These are phyloP conservation scores for Myxozyma lipomycoides DNA, from an alignment of 805 yeast genomes.

Conservation along the genomic window DNA sequence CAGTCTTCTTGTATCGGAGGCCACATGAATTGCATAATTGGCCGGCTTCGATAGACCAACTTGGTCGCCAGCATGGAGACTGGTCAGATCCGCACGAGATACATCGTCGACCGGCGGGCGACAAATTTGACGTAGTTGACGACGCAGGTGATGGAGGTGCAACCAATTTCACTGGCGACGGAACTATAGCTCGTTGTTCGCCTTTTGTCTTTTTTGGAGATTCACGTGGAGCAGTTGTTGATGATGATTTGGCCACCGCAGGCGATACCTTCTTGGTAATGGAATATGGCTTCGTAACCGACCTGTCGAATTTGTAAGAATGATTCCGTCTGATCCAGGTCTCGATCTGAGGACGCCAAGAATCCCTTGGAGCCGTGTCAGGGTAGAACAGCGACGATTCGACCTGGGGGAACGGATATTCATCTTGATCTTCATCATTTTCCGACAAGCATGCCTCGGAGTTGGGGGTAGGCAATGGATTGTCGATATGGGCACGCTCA, in stretches of 20 bases:
- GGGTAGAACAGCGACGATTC: conserved; percentile 34
- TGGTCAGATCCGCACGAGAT: conserved; percentile 86
- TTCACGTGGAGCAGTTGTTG: conserved; percentile 5
- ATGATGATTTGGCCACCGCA: conserved; percentile 1
- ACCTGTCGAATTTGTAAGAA: conserved; percentile 31
- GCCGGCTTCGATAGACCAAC: conserved; percentile 89
- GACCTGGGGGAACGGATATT: conserved; percentile 21
- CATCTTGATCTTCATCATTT: conserved; percentile 9
- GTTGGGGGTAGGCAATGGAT: conserved; percentile 21
- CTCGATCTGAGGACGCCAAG: conserved; percentile 40
- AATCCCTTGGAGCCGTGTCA: conserved; percentile 39
- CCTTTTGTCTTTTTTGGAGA: conserved; percentile 13
- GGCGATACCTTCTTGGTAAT: conserved; percentile 1
- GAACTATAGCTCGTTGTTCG: not conserved
- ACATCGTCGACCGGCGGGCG: conserved; percentile 51
- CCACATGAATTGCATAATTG: conserved; percentile 97
- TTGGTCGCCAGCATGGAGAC: conserved; percentile 98
- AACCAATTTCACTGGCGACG: not conserved
- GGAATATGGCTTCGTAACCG: conserved; percentile 12
- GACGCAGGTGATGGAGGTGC: not conserved
- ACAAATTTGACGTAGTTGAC: conserved; percentile 4
- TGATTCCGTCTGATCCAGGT: conserved; percentile 38
- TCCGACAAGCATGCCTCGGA: conserved; percentile 24
- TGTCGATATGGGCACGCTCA: conserved; percentile 1
- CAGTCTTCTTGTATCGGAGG: conserved; percentile 80